phyloP scores from a whole-genome alignment of 2,329 filamentous ascomycete species.

The Calonectria hongkongensis region DNA sequence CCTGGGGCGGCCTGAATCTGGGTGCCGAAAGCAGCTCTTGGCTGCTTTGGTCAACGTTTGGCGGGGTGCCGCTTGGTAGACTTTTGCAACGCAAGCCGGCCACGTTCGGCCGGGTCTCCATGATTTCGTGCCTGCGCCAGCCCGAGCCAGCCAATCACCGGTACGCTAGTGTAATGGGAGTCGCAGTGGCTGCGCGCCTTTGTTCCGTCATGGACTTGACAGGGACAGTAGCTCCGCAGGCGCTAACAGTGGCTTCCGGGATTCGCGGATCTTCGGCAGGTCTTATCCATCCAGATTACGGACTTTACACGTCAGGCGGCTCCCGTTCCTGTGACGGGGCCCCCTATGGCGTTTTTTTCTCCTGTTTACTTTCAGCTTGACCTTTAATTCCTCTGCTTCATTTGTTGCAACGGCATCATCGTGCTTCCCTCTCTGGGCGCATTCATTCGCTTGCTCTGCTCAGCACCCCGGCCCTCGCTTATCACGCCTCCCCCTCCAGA shows the following conservation, averaged over 20 bases:
- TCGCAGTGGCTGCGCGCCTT: conserved; percentile 13
- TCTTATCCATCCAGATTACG: conserved; percentile 30
- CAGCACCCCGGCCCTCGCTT: conserved; percentile 42
- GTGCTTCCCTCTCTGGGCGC: conserved; percentile 19
- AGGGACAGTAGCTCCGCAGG: conserved; percentile 22
- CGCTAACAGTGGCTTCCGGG: conserved; percentile 23
- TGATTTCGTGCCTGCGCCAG: background rate
- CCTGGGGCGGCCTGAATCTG: background rate
- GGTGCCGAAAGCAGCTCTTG: conserved; percentile 9
- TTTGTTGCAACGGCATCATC: background rate
- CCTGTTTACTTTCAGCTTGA: conserved; percentile 5
- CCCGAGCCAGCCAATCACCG: conserved; percentile 13
- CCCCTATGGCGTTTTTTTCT: background rate
- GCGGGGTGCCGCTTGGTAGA: conserved; percentile 7
- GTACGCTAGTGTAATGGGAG: conserved; percentile 18
- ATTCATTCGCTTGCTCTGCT: conserved; percentile 52
- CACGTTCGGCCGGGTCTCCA: conserved; percentile 1
- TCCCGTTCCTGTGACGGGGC: conserved; percentile 11
- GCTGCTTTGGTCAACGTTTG: conserved; percentile 5
- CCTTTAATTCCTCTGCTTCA: background rate
- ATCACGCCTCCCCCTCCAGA: conserved; percentile 39
- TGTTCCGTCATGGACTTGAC: conserved; percentile 20
- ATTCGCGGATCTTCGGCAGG: conserved; percentile 21
- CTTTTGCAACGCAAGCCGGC: conserved; percentile 12
- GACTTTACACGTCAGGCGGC: conserved; percentile 21